A percentile compares a stretch with the other conserved stretches of the same genome.
Conservation (phyloP, 495 filamentous ascomycete genomes). For the Penicillium salamii region DNA sequence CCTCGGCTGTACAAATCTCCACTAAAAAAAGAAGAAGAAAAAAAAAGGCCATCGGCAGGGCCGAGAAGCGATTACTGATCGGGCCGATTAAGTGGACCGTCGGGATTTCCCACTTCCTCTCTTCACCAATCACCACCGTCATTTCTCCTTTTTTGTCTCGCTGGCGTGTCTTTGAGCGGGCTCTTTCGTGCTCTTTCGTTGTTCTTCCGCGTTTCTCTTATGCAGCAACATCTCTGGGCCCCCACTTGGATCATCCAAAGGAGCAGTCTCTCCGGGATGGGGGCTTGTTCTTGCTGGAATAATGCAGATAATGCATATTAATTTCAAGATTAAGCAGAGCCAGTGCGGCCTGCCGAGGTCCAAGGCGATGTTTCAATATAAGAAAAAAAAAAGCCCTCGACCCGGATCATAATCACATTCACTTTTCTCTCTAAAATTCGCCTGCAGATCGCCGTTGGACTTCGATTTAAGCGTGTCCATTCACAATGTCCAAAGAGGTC, state of each 20-base stretch:
- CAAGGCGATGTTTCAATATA: not conserved
- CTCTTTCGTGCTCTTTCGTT: no score
- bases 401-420: not conserved
- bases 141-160: not conserved
- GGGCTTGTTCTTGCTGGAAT: not conserved
- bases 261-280: constrained; percentile 16
- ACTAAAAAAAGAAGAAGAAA: not conserved
- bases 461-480: not conserved
- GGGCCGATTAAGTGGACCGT: constrained; percentile 6
- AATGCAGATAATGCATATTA: not conserved
- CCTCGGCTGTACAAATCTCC: constrained; percentile 9
- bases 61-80: constrained; percentile 9
- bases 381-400: not conserved
- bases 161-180: no score
- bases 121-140: not conserved
- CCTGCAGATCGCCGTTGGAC: not conserved
- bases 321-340: no score
- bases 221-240: not conserved
- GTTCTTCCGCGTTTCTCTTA: not conserved
- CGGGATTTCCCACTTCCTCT: not conserved
- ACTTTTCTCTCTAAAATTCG: not conserved
- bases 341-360: constrained; percentile 1
- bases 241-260: not conserved
- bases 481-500: constrained; percentile 11
- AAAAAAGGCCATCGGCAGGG: not conserved